A percentile compares a stretch with the other conserved stretches of the same genome.
Conservation (phyloP, 306 rosid genomes). For the Begonia masoniana region DNA sequence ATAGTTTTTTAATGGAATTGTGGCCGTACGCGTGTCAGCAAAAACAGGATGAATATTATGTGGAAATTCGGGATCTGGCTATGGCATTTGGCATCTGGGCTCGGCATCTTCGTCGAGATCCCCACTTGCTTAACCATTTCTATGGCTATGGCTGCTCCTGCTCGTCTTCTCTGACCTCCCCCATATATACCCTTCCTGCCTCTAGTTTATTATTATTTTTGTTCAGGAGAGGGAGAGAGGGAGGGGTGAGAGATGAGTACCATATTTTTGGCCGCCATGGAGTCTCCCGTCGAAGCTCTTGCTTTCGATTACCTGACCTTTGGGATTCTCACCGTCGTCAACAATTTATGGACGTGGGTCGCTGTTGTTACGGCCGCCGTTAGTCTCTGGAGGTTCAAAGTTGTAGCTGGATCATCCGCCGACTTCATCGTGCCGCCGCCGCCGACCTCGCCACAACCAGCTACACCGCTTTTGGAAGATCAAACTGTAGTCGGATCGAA, state of each 20-base stretch:
- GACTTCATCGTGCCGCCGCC: constrained; percentile 7
- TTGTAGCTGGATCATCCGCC: constrained; percentile 3
- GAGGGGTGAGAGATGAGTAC: background rate
- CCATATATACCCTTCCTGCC: constrained; percentile 11
- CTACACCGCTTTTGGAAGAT: background rate
- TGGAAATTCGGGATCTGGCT: too few relatives aligned
- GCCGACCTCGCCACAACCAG: background rate
- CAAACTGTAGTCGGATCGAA: background rate
- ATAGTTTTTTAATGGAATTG: too few relatives aligned
- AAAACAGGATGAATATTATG: too few relatives aligned
- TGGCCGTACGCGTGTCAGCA: too few relatives aligned
- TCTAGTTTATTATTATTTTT: background rate
- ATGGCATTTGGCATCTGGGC: too few relatives aligned
- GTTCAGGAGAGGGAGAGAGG: background rate
- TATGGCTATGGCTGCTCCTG: constrained; percentile 7
- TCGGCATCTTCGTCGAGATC: too few relatives aligned
- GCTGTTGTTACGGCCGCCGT: constrained; percentile 47
- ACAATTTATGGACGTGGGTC: constrained; percentile 52
- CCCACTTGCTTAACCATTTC: too few relatives aligned
- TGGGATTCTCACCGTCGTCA: constrained; percentile 24
- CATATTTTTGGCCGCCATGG: constrained; percentile 26
- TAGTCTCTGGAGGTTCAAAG: constrained; percentile 28
- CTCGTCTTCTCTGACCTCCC: constrained; percentile 4
- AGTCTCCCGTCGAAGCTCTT: constrained; percentile 49
- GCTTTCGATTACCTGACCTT: constrained; percentile 34